phyloP scores from a whole-genome alignment of 139 green algal species.

The Ettlia oleoabundans region DNA sequence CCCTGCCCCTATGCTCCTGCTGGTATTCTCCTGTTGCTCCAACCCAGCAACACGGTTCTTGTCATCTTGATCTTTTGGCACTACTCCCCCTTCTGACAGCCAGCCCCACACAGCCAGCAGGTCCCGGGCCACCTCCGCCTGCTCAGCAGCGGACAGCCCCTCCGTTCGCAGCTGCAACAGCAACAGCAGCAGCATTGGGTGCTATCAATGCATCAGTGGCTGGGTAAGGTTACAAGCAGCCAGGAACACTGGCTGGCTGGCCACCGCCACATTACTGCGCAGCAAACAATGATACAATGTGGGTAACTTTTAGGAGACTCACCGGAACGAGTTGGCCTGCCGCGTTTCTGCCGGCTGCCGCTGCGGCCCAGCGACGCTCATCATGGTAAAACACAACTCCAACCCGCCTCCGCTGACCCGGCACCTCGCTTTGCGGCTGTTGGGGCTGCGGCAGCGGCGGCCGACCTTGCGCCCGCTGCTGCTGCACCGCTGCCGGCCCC shows the following conservation, averaged over 20 bases:
- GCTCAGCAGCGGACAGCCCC: not conserved
- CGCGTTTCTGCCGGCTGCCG: not conserved
- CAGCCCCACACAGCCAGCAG: conserved; percentile 25
- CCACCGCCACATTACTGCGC: not conserved
- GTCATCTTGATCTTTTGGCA: too few relatives aligned
- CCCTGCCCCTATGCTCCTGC: not conserved
- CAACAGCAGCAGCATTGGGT: too few relatives aligned
- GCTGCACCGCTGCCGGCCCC: not conserved
- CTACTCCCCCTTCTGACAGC: not conserved
- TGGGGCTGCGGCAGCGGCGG: not conserved
- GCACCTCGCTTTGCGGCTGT: not conserved
- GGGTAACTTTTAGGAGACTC: too few relatives aligned
- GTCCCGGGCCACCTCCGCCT: conserved; percentile 18
- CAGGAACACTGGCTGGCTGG: too few relatives aligned
- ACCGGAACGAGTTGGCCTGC: not conserved
- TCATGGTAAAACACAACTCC: not conserved
- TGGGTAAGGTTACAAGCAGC: too few relatives aligned
- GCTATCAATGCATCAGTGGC: too few relatives aligned
- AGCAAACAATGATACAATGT: too few relatives aligned
- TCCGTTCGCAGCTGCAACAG: conserved; percentile 6
- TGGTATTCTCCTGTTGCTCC: not conserved
- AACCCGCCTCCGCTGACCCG: not conserved
- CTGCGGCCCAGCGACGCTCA: not conserved
- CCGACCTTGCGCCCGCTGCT: not conserved
- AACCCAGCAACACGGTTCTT: too few relatives aligned